Evolutionary conservation across 352 stramenopile genomes (phyloP), one percentile per base, ranked within the genome.

Genomic region (Globisporangium carolinianum): DNA sequence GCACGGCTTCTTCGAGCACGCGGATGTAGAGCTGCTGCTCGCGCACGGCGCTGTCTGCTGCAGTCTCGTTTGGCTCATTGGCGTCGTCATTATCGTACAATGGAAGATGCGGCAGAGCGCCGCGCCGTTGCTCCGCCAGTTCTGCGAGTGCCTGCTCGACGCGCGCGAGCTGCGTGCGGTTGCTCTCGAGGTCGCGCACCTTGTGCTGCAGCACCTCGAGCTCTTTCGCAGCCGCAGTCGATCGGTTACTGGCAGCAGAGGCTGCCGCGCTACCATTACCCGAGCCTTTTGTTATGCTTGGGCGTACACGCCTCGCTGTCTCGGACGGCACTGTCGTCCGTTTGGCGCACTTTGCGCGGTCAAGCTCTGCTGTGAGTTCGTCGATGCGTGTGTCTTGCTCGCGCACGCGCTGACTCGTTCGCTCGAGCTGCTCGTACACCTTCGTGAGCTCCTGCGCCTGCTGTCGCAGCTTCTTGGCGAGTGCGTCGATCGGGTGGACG

Each of bases 1-100:
- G 79, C 1, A 91, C 67, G 5, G 76, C 79, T 63, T 90, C 79
- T 68, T 93, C 83, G 8, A 93, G 72, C 24, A 93, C 72, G 18
- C 78, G 81, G 38, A 91, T 86, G 53, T 93, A 93, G 0, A 75
- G 61, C 24, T 69, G 61, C 45, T 92, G 79, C 39, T 89, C 82
- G 3, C 67, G 60, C 36, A 62, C 18, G 6, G 47, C 14, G 18
- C 36, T 35, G 55, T 35, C 3, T 14, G 46, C 8, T 17, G n/a
- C 35, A 11, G 55, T 36, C n/a, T 62, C 53, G 58, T 7, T 38
- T 9, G 58, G 66, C 36, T 67, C 63, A 4, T 65, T 68, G 32
- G 83, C 69, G 59, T 70, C 73, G 32, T 68, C 36, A 51, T 71
- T 68, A 5, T 83, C 38, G 15, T 32, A 32, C 24, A 32, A 32